Base-by-base conservation (phyloP, 2,329 filamentous ascomycete species). In the Capronia epimyces region DNA sequence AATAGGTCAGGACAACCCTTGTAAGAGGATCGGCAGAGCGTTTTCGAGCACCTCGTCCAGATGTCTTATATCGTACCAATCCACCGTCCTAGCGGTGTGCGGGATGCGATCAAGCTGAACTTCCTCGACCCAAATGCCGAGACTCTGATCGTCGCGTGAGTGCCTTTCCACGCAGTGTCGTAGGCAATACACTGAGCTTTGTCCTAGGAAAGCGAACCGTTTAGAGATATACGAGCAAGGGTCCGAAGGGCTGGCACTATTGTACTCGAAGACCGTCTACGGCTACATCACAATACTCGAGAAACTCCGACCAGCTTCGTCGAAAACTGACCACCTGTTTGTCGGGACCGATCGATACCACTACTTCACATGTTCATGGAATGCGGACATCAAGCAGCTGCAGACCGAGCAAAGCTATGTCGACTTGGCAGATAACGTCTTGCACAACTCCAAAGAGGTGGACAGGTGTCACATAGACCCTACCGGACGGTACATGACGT, bases 61-160 rank as follows among this genome's bases (percentile, higher is more conserved):
- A 98, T 98, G 93, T 87, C 93, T 46, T 98, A 97, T 69, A 76
- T 98, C 64, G 89, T 89, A 55, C 90, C 93, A 32, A 93, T 98
- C 50, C 93, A 98, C 69, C 80, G 84, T 62, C 86, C 93, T 20
- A 96, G 88, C 67, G 95, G 89, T 73, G 83, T 96, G 58, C 83
- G 90, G 49, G 87, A 95, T 78, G 91, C 90, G 12, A 69, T 97
- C 59, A 87, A 85, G 65, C 78, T 91, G 54, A 83, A 82, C 62
- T 84, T 97, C 62, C 74, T 95, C 45, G 78, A 80, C 37, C 72
- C 81, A 3, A 81, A 87, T 44, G 81, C 89, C 55, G 86, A 95
- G 63, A 89, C 87, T 62, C 75, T 98, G 56, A 82, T 96, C 46
- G 76, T 96, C 64, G 89, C 89, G 90, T 96, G 78, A 71, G 88